Conservation (phyloP, 768 basidiomycete genomes). For the Amanita rimosa region DNA sequence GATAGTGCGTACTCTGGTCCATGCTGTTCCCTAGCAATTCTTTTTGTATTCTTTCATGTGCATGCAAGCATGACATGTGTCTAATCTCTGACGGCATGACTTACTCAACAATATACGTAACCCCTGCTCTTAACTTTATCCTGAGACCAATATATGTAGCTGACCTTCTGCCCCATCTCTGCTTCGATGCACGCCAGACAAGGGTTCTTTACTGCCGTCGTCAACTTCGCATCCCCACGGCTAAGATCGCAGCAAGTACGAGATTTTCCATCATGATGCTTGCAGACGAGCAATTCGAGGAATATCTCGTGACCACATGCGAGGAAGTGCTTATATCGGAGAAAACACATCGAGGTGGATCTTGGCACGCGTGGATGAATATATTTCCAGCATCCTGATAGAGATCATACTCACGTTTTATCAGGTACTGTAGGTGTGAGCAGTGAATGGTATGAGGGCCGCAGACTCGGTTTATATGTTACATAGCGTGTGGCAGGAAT, state of each 20-base stretch:
- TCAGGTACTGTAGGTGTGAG: neutral
- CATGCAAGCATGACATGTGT: too few species aligned
- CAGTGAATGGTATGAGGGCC: neutral
- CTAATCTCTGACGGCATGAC: neutral
- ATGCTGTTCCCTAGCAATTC: neutral
- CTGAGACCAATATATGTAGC: constrained; percentile 2
- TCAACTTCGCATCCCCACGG: neutral
- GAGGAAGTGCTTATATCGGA: constrained; percentile 6
- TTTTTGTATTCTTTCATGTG: too few species aligned
- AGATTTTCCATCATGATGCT: neutral
- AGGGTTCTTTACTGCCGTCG: neutral
- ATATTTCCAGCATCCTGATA: neutral
- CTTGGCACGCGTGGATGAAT: neutral
- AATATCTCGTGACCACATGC: constrained; percentile 5
- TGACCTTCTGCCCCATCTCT: constrained; percentile 1
- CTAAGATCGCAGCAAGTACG: constrained; percentile 4
- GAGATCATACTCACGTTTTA: neutral
- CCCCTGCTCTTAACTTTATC: neutral
- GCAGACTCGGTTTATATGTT: neutral
- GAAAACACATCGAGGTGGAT: neutral
- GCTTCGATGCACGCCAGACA: constrained; percentile 5
- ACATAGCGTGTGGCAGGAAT: neutral
- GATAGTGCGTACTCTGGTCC: too few species aligned
- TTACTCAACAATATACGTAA: neutral
- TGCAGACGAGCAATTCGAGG: constrained; percentile 5